Percentiles rank a stretch among this genome's conserved stretches.
phyloP scores from a whole-genome alignment of 345 rosid genomes.

The Salix suchowensis region DNA sequence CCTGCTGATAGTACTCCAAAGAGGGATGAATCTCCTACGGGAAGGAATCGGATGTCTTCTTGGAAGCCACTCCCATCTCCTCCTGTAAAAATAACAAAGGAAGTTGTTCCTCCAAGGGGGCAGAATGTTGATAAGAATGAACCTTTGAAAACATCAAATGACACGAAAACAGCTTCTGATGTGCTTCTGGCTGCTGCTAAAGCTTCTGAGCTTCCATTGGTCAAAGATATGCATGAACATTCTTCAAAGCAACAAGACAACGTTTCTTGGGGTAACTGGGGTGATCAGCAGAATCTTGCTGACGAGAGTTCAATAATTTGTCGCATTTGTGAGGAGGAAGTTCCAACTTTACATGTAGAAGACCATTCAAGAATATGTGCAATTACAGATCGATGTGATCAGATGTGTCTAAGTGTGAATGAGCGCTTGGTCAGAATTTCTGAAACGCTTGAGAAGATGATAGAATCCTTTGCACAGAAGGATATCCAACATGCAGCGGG shows the following conservation, averaged over 20 bases:
- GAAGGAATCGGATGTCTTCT: constrained; percentile 74
- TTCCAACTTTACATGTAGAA: constrained; percentile 80
- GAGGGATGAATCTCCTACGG: constrained; percentile 55
- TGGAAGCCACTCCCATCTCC: constrained; percentile 95
- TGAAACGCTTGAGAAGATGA: constrained; percentile 89
- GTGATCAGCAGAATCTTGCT: constrained; percentile 57
- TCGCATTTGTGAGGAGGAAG: constrained; percentile 98
- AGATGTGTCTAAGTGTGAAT: constrained; percentile 71
- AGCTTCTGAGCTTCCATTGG: constrained; percentile 43
- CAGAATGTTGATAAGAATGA: constrained; percentile 49
- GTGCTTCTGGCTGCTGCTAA: constrained; percentile 35
- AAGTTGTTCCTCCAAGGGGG: constrained; percentile 45
- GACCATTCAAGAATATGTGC: constrained; percentile 96
- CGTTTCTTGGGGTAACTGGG: constrained; percentile 96
- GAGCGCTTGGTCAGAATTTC: constrained; percentile 81
- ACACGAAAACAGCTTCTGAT: constrained; percentile 39
- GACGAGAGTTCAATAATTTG: constrained; percentile 92
- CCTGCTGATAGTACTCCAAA: constrained; percentile 39
- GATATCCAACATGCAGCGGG: constrained; percentile 61
- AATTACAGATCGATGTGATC: constrained; percentile 90
- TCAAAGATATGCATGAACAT: constrained; percentile 59
- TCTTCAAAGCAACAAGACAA: constrained; percentile 80
- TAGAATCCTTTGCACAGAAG: constrained; percentile 78
- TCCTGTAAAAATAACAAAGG: constrained; percentile 49
- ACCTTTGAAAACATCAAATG: constrained; percentile 32